Evolutionary conservation across 345 rosid genomes (phyloP), one percentile per base, ranked within the genome.

Genomic region (Aurinia saxatilis): DNA sequence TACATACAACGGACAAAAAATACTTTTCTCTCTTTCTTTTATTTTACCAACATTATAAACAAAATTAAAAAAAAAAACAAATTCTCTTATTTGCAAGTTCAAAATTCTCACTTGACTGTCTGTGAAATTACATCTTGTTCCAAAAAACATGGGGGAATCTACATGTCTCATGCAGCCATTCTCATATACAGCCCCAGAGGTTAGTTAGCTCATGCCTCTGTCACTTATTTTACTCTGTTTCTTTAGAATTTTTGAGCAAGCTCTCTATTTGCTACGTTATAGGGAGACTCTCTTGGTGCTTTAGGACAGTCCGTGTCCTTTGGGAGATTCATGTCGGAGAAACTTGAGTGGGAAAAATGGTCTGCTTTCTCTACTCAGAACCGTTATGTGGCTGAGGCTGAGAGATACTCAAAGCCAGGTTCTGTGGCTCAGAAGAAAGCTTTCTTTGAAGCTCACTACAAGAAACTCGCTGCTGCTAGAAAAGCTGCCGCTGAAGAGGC

Each of bases 291-390:
- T 40, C 16, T 77, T 50, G 78, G 78, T 60, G 87, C 69, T 31
- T 71, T 87, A 8, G 82, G 90, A 10, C 96, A 93, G 65, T 93
- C 99, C 5, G 74, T 93, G 53, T 89, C 96, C 6, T 93, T 93
- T 7, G 99, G 99, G 54, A 84, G 96, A 78, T 93, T 85, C 52
- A 72, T 77, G 84, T 75, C 96, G 13, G 99, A 93, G 59, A 79
- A 88, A 46, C 78, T 90, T 60, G 84, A 90, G 34, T 87, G 99
- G 99, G 96, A 90, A 63, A 90, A 90, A 70, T 88, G 92, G 96
- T 88, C 96, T 39, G 61, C 86, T 19, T 88, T 88, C 70, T 78
- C 88, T 2, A 37, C 66, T 7, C 92, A 82, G 55, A 83, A 85
- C 66, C 82, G 78, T 36, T 80, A 85, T 48, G 86, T 88, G 5